These are phyloP conservation scores for Metschnikowia hibisci DNA, from an alignment of 805 yeast genomes.

Conservation along the genomic window DNA sequence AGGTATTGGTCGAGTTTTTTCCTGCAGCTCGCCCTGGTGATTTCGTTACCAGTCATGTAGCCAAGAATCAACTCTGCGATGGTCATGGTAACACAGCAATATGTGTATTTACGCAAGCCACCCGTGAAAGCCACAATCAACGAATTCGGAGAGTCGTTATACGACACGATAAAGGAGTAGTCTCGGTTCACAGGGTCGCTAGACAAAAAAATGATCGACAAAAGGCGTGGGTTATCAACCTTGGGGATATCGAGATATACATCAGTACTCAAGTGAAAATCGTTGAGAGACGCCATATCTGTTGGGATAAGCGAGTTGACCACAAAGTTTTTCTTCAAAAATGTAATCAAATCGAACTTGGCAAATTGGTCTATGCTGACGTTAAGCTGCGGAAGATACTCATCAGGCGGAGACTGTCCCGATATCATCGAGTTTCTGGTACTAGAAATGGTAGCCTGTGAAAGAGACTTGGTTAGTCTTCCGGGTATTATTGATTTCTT, in stretches of 20 bases:
- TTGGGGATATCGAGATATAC: conserved; percentile 30
- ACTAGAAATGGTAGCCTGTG: conserved; percentile 11
- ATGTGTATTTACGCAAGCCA: conserved; percentile 38
- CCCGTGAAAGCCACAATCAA: conserved; percentile 36
- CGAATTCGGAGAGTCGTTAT: conserved; percentile 24
- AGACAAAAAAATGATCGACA: conserved; percentile 26
- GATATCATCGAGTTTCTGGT: conserved; percentile 6
- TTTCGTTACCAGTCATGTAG: conserved; percentile 3
- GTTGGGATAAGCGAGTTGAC: conserved; percentile 31
- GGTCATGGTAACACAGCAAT: conserved; percentile 36
- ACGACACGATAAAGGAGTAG: conserved; percentile 32
- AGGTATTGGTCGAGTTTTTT: conserved; percentile 23
- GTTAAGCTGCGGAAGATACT: conserved; percentile 10
- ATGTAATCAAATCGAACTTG: conserved; percentile 30
- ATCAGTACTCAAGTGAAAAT: conserved; percentile 31
- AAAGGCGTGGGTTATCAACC: conserved; percentile 12
- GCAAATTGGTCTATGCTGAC: conserved; percentile 15
- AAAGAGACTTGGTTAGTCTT: conserved; percentile 5
- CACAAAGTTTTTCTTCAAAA: conserved; percentile 36
- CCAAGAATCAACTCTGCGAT: conserved; percentile 12
- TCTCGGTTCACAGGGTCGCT: conserved; percentile 16
- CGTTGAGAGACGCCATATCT: conserved; percentile 32
- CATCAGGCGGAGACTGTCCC: conserved; percentile 11
- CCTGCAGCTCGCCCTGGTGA: not conserved
- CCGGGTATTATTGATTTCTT: conserved; percentile 2